Evolutionary conservation across 2,329 filamentous ascomycete genomes (phyloP).

Genomic region (Remersonia thermophila): DNA sequence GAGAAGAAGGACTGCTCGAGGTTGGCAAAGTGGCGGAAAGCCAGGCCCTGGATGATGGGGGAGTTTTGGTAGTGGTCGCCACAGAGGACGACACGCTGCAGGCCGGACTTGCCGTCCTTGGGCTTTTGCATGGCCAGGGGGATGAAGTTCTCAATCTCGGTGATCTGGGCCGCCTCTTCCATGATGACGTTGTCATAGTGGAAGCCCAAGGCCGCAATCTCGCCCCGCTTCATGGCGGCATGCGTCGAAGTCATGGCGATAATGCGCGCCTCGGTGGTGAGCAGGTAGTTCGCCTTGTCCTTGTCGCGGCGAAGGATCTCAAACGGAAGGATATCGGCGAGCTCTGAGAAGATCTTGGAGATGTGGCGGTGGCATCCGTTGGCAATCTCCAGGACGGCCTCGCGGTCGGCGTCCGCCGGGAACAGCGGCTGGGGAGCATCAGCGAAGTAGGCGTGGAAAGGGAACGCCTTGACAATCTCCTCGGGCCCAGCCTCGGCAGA

Average conservation of each 20-base stretch:
- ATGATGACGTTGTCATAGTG: slow-evolving; percentile 96
- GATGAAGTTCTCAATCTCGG: slow-evolving; percentile 93
- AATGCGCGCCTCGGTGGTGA: slow-evolving; percentile 91
- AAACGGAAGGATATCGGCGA: slow-evolving; percentile 88
- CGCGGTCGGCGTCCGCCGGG: slow-evolving; percentile 49
- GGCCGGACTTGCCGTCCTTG: slow-evolving; percentile 55
- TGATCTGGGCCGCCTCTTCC: slow-evolving; percentile 97
- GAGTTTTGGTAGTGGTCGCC: slow-evolving; percentile 97
- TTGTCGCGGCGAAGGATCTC: slow-evolving; percentile 80
- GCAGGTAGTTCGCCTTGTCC: slow-evolving; percentile 91
- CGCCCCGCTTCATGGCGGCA: slow-evolving; percentile 82
- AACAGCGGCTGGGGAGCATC: slow-evolving; percentile 82
- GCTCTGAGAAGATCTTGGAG: slow-evolving; percentile 76
- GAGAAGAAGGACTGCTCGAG: slow-evolving; percentile 93
- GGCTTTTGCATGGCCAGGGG: slow-evolving; percentile 84
- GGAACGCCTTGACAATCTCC: slow-evolving; percentile 63
- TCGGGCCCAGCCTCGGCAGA: slow-evolving; percentile 42
- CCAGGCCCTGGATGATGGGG: slow-evolving; percentile 85
- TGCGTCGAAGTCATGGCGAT: slow-evolving; percentile 98
- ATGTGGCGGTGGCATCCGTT: slow-evolving; percentile 83
- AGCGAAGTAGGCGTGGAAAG: slow-evolving; percentile 78
- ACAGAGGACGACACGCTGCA: slow-evolving; percentile 83
- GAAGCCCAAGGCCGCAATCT: slow-evolving; percentile 86
- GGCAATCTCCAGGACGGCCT: slow-evolving; percentile 61
- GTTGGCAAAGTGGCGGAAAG: slow-evolving; percentile 90